Evolutionary conservation across 2,329 filamentous ascomycete genomes (phyloP), one percentile per base, ranked within the genome.

Genomic region (Penicillium sp.): DNA sequence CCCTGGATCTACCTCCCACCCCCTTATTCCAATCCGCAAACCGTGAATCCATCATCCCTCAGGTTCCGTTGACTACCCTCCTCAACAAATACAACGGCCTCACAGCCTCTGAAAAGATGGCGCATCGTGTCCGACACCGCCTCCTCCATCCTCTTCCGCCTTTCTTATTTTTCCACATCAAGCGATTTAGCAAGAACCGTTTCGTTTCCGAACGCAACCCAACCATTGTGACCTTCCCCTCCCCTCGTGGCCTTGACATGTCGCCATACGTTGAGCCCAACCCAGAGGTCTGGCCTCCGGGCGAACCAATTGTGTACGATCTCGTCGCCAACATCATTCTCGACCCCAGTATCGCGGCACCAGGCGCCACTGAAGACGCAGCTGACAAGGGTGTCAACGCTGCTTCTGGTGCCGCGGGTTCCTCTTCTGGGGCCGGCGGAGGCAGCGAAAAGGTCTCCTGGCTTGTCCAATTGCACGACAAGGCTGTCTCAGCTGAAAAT

Each of bases 161-260:
- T 0, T 97, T 88, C 69, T 84, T 99, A 16, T 79, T 94, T 48
- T 90, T 99, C 76, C 93, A 99, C 76, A 87, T 97, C 77, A 97
- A 97, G 77, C 90, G 94, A 63, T 99, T 99, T 80, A 90, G 87
- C 62, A 86, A 88, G 61, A 99, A 99, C 79, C 96, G 96, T 71
- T 99, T 99, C 68, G 89, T 99, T 18, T 84, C 88, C 2, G 93
- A 97, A 75, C 88, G 94, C 46, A 99, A 99, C 71, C 94, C 93
- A 1, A 99, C 94, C 9, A 99, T 99, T 66, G 94, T 99, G 58
- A 97, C 93, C 0, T 99, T 97, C 72, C 90, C 93, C 59, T 87
- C 90, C 6, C 83, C 90, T 4, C 82, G 87, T 67, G 84, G 87
- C 39, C 84, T 99, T 8, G 91, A 99, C 70, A 86, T 96, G 79